A percentile compares a stretch with the other conserved stretches of the same genome.
These are phyloP conservation scores for Trametes villosa DNA, from an alignment of 768 basidiomycete species.

Conservation along the genomic window DNA sequence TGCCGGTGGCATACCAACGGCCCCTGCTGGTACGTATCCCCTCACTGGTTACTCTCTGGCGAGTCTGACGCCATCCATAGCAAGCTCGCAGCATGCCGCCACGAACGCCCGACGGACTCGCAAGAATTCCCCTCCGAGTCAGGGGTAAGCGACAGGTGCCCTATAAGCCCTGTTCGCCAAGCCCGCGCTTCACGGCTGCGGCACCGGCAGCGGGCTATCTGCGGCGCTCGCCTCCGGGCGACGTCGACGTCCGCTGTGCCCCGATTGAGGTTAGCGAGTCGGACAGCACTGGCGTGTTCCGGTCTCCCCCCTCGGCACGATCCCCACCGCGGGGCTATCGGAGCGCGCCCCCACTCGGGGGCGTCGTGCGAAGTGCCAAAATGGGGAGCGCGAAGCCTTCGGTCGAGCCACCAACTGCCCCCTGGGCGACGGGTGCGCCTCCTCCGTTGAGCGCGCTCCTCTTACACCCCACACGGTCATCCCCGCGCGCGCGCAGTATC, in stretches of 20 bases:
- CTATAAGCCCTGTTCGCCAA: not conserved
- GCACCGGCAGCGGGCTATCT: not conserved
- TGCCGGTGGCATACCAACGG: too few relatives aligned
- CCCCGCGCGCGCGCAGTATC: not conserved
- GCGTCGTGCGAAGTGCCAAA: too few relatives aligned
- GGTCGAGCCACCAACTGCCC: too few relatives aligned
- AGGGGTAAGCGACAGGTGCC: not conserved
- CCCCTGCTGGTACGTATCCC: too few relatives aligned
- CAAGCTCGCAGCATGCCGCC: too few relatives aligned
- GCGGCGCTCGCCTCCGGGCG: not conserved
- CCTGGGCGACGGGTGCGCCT: too few relatives aligned
- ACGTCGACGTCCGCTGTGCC: not conserved
- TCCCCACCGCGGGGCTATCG: constrained; percentile 4
- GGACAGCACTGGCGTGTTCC: not conserved
- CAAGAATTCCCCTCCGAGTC: not conserved
- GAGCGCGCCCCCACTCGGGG: not conserved
- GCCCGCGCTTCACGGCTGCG: not conserved
- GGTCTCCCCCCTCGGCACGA: constrained; percentile 1
- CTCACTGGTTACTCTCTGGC: too few relatives aligned
- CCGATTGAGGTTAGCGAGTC: constrained; percentile 3
- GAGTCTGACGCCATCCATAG: too few relatives aligned
- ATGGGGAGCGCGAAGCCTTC: too few relatives aligned
- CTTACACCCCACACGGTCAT: not conserved
- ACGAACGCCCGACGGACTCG: too few relatives aligned
- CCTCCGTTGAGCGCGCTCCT: not conserved